Percentiles rank a stretch among this genome's conserved stretches.
These are phyloP conservation scores for Vachellia collinsii DNA, from an alignment of 306 rosid species.

Conservation along the genomic window DNA sequence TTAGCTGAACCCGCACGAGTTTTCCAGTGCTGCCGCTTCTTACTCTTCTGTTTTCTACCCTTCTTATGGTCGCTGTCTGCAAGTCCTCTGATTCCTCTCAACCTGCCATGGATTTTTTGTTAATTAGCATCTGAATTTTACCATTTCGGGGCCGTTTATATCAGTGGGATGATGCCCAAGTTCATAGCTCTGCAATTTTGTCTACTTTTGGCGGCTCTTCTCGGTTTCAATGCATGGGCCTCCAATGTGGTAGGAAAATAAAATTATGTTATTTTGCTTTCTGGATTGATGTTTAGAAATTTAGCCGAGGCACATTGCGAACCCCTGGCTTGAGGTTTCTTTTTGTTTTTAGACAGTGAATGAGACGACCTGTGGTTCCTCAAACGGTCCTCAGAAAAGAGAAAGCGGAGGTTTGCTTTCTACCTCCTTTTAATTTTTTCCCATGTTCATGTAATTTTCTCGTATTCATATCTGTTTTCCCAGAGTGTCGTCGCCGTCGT, in stretches of 20 bases:
- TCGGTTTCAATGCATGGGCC: conserved; percentile 28
- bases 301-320: not conserved
- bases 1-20: not conserved
- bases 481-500: not conserved
- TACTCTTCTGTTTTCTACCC: not conserved
- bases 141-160: conserved; percentile 6
- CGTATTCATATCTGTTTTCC: not conserved
- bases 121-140: not conserved
- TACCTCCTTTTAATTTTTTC: not conserved
- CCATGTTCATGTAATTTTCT: not conserved
- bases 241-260: conserved; percentile 42
- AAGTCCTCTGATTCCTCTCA: not conserved
- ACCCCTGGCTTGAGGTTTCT: conserved; percentile 10
- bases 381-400: conserved; percentile 18
- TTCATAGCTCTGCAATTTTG: conserved; percentile 17
- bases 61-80: conserved; percentile 11
- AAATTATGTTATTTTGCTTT: not conserved
- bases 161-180: conserved; percentile 24
- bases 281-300: not conserved
- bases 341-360: conserved; percentile 41
- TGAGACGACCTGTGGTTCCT: conserved; percentile 40
- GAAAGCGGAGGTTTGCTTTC: conserved; percentile 17
- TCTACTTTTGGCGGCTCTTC: conserved; percentile 31
- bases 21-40: not conserved
- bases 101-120: not conserved